phyloP scores from a whole-genome alignment of 2,329 filamentous ascomycete species.

The Claviceps citrina region DNA sequence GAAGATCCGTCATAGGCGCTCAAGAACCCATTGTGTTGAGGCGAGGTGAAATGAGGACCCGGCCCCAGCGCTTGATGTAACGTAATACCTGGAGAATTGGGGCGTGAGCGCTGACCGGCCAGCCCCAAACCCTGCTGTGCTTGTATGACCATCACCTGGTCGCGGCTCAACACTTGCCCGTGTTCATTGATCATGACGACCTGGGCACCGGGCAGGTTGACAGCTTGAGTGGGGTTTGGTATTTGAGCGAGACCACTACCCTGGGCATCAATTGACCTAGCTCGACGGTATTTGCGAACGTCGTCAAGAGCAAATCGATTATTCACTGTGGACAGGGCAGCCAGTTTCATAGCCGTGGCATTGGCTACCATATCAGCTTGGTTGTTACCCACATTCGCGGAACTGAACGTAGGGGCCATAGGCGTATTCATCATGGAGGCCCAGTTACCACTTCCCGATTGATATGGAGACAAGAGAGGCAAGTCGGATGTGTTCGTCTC shows the following conservation, averaged over 20 bases:
- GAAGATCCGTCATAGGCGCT: conserved; percentile 69
- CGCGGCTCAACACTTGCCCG: conserved; percentile 70
- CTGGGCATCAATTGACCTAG: conserved; percentile 72
- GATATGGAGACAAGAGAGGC: conserved; percentile 73
- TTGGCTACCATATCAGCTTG: conserved; percentile 98
- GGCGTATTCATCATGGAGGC: conserved; percentile 97
- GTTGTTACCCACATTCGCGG: conserved; percentile 34
- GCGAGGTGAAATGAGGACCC: conserved; percentile 62
- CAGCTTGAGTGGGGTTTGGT: conserved; percentile 48
- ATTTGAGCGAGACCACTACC: conserved; percentile 45
- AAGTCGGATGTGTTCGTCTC: conserved; percentile 57
- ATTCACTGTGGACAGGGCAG: conserved; percentile 91
- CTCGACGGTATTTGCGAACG: conserved; percentile 86
- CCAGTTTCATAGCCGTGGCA: conserved; percentile 96
- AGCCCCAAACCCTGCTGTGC: conserved; percentile 48
- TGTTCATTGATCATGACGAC: conserved; percentile 91
- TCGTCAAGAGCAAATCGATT: conserved; percentile 95
- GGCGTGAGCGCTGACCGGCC: conserved; percentile 62
- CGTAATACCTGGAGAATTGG: conserved; percentile 74
- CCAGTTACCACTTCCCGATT: conserved; percentile 77
- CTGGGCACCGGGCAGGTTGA: conserved; percentile 54
- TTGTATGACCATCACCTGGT: conserved; percentile 72
- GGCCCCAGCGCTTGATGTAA: conserved; percentile 52
- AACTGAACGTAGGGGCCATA: conserved; percentile 74
- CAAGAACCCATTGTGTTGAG: conserved; percentile 88